Evolutionary conservation across 306 rosid species (phyloP).

Genomic region (Quercus variabilis): DNA sequence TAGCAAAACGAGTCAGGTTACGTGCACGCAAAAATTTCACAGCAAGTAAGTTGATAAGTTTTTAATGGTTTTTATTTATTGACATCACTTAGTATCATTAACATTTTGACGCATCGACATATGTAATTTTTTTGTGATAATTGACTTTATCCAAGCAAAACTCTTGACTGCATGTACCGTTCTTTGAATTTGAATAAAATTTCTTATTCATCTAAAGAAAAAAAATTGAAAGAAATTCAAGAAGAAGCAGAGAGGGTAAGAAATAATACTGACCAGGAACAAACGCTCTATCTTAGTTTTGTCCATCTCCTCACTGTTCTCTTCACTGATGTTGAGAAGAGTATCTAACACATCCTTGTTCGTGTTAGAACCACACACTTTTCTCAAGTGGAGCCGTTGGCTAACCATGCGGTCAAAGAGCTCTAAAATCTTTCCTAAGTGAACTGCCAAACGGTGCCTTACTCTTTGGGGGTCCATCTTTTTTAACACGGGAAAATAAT

Average conservation of each 20-base stretch:
- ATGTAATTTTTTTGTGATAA: no score
- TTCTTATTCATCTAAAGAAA: no score
- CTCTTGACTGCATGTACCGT: no score
- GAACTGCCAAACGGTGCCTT: background rate
- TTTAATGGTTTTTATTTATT: no score
- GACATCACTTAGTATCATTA: no score
- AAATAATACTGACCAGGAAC: constrained; percentile 19
- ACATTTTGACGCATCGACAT: no score
- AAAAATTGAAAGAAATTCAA: background rate
- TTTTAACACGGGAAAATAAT: constrained; percentile 39
- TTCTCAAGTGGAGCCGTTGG: constrained; percentile 27
- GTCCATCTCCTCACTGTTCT: constrained; percentile 31
- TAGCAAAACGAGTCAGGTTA: no score
- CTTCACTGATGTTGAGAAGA: constrained; percentile 33
- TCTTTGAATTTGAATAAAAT: no score
- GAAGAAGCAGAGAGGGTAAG: background rate
- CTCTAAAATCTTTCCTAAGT: constrained; percentile 15
- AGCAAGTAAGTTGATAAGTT: no score
- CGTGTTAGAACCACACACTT: background rate
- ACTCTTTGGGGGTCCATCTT: constrained; percentile 40
- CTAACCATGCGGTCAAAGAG: constrained; percentile 12
- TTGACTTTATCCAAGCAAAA: no score
- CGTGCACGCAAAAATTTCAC: no score
- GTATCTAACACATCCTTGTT: constrained; percentile 35
- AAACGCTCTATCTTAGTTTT: constrained; percentile 18